Conservation (phyloP, 2,329 filamentous ascomycete species). For the Penicillium sp. region DNA sequence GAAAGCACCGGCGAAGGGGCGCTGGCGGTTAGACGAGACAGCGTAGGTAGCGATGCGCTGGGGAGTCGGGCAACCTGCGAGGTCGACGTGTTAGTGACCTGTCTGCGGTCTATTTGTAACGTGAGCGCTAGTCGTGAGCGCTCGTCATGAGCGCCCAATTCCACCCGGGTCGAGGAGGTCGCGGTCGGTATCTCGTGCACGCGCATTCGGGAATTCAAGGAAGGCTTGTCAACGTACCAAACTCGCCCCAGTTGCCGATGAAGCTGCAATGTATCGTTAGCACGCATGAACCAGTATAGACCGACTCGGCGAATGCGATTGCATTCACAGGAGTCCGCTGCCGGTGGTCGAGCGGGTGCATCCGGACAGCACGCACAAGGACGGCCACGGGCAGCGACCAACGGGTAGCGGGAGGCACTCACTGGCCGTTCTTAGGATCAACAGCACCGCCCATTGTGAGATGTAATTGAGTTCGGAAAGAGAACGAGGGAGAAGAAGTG, state of each 20-base stretch:
- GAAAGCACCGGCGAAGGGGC: constrained; percentile 73
- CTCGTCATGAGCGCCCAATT: neutral
- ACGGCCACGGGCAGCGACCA: neutral
- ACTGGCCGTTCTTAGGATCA: constrained; percentile 47
- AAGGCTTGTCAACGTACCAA: constrained; percentile 61
- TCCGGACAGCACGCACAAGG: constrained; percentile 14
- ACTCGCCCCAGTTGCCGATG: constrained; percentile 70
- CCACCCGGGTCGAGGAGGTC: neutral
- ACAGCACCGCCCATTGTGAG: constrained; percentile 40
- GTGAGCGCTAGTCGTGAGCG: neutral
- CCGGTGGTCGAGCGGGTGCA: constrained; percentile 18
- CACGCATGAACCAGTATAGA: neutral
- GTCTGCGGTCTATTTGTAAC: neutral
- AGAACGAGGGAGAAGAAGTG: constrained; percentile 13
- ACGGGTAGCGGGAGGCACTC: constrained; percentile 25
- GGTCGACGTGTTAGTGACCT: neutral
- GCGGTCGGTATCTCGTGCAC: constrained; percentile 1
- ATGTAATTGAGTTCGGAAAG: constrained; percentile 13
- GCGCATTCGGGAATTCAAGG: constrained; percentile 15
- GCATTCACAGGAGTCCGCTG: neutral
- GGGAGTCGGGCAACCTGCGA: constrained; percentile 37
- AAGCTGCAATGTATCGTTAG: constrained; percentile 54
- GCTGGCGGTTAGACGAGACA: constrained; percentile 83
- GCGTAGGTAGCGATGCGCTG: constrained; percentile 69
- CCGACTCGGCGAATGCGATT: neutral